A percentile compares a stretch with the other conserved stretches of the same genome.
phyloP scores from a whole-genome alignment of 345 rosid genomes.

The Brassica juncea region DNA sequence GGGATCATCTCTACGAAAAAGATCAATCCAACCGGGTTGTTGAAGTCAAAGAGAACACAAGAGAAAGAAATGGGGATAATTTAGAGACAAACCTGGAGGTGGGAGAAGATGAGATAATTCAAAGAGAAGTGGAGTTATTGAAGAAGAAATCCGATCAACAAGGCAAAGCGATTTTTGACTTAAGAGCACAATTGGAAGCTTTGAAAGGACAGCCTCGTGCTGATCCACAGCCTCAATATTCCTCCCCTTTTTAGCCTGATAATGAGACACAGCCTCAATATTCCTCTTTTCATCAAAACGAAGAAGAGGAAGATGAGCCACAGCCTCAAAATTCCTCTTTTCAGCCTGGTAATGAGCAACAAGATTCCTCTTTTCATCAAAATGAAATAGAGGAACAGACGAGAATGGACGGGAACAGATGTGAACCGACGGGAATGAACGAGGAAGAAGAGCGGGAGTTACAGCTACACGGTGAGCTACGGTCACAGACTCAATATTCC shows the following conservation, averaged over 20 bases:
- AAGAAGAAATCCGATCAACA: background rate
- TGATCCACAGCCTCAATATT: background rate
- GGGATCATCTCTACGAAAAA: background rate
- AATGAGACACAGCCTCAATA: background rate
- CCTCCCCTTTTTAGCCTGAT: background rate
- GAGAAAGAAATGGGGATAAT: background rate
- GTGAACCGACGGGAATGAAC: too few species aligned
- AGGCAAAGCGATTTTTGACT: background rate
- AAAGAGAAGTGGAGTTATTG: background rate
- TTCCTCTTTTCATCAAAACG: background rate
- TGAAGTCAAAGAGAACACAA: background rate
- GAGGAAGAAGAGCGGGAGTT: background rate
- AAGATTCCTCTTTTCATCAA: background rate
- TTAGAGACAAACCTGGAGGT: background rate
- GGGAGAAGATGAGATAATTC: background rate
- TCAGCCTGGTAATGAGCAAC: background rate
- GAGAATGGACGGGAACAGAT: background rate
- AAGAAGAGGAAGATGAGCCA: too few species aligned
- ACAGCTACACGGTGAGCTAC: background rate
- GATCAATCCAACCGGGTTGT: background rate
- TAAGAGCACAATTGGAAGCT: background rate
- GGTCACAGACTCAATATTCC: background rate
- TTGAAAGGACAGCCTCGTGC: background rate
- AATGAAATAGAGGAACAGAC: background rate
- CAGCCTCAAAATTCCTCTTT: background rate